These are phyloP conservation scores for Russula vinacea DNA, from an alignment of 768 basidiomycete genomes.

Conservation along the genomic window DNA sequence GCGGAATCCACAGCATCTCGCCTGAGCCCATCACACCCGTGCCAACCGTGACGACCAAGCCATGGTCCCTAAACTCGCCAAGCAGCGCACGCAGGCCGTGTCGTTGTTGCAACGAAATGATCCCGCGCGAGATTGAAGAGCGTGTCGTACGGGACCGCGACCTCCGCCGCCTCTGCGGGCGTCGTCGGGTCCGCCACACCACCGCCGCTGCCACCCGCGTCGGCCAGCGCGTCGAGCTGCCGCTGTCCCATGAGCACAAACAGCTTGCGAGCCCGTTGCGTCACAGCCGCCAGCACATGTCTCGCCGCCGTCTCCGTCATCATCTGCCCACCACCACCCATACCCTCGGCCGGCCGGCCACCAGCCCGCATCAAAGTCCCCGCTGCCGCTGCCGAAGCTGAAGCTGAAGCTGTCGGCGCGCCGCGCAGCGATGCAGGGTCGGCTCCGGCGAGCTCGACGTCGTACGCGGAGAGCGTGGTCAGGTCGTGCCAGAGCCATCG, in stretches of 20 bases:
- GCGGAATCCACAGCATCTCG: conserved; percentile 82
- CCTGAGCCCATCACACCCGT: conserved; percentile 37
- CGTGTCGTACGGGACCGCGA: conserved; percentile 60
- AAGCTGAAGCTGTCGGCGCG: conserved; percentile 29
- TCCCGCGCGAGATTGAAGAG: conserved; percentile 74
- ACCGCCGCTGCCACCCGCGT: conserved; percentile 27
- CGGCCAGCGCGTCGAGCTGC: conserved; percentile 63
- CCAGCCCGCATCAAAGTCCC: conserved; percentile 28
- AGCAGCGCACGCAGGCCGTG: conserved; percentile 77
- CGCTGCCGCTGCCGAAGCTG: neutral
- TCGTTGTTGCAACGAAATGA: conserved; percentile 86
- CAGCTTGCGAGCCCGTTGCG: conserved; percentile 78
- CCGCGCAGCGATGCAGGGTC: conserved; percentile 63
- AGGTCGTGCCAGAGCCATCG: conserved; percentile 85
- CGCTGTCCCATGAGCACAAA: conserved; percentile 66
- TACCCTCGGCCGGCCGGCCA: conserved; percentile 24
- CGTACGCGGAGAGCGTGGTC: conserved; percentile 81
- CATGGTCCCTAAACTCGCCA: conserved; percentile 90
- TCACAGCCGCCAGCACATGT: conserved; percentile 84
- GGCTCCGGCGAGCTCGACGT: conserved; percentile 66
- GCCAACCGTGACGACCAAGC: conserved; percentile 56
- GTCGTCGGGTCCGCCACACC: conserved; percentile 17
- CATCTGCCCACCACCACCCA: conserved; percentile 33
- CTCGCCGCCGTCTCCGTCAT: conserved; percentile 75
- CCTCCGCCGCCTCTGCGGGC: conserved; percentile 46